Evolutionary conservation across 2,329 filamentous ascomycete species (phyloP), one percentile per base, ranked within the genome.

Genomic region (Ceratocystiopsis minuta): DNA sequence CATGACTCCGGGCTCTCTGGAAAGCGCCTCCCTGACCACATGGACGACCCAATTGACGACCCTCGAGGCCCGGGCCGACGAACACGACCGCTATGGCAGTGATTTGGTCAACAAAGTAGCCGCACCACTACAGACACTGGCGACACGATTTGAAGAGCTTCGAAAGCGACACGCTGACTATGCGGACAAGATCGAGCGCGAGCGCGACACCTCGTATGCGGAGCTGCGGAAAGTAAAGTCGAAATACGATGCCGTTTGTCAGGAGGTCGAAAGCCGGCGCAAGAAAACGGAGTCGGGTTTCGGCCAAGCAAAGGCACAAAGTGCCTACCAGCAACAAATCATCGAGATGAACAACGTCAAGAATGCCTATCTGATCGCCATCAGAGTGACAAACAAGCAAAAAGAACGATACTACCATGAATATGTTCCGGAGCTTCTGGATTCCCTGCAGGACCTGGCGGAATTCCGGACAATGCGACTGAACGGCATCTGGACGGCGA

Each of bases 321-420:
- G 75, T 56, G 78, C 84, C 34, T 98, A 93, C 60, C 84, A 93
- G 54, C 85, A 94, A 56, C 88, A 96, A 59, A 69, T 92, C 46
- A 64, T 78, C 46, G 90, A 98, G 52, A 96, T 96, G 90, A 83
- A 90, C 61, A 98, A 98, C 57, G 72, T 80, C 58, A 98, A 98
- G 67, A 98, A 98, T 58, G 86, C 82, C n/a, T 98, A 98, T 56
- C 65, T 98, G 46, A 94, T 98, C 54, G 73, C 77, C 46, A 94
- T 98, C 63, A 93, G 93, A 56, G 84, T 96, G 45, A 92, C 87
- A 32, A 98, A 98, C 62, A 93, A 90, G 64, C 79, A 94, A 55
- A 98, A 96, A 64, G 86, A 95, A 57, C 84, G 80, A 55, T 96
- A 96, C 64, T 98, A 94, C 55, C 80, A 96, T 57, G 86, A 95